Conservation (phyloP, 78 protist species). For the Planoprotostelium fungivorum region DNA sequence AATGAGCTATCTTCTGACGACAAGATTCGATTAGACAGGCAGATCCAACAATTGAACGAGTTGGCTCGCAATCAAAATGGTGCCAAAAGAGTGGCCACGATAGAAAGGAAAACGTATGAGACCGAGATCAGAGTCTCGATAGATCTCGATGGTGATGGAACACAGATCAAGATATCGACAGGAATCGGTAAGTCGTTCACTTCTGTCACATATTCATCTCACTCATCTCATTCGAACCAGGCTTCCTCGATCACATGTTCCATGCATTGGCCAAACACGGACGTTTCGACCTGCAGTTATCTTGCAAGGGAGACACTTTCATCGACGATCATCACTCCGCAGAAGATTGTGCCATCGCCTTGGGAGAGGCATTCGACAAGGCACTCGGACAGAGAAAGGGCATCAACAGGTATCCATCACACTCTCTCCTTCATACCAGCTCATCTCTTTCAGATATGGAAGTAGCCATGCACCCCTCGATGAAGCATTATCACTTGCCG, state of each 20-base stretch:
- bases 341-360: slow-evolving; percentile 69
- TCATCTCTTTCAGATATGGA: slow-evolving; percentile 42
- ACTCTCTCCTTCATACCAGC: not conserved
- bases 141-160: not conserved
- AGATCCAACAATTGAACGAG: too few relatives aligned
- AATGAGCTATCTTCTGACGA: too few relatives aligned
- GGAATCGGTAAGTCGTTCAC: slow-evolving; percentile 28
- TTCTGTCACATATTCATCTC: slow-evolving; percentile 17
- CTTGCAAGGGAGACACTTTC: slow-evolving; percentile 64
- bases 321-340: slow-evolving; percentile 80
- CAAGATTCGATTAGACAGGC: too few relatives aligned
- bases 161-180: not conserved
- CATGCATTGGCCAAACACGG: slow-evolving; percentile 61
- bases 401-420: not conserved
- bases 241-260: slow-evolving; percentile 82
- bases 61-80: too few relatives aligned
- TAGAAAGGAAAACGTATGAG: slow-evolving; percentile 43
- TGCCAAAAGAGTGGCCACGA: too few relatives aligned
- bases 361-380: slow-evolving; percentile 44
- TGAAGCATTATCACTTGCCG: slow-evolving; percentile 69
- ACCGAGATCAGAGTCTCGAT: slow-evolving; percentile 8
- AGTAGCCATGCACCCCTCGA: slow-evolving; percentile 67
- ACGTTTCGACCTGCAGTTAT: slow-evolving; percentile 7
- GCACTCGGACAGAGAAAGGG: slow-evolving; percentile 48
- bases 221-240: slow-evolving; percentile 51